phyloP scores from a whole-genome alignment of 371 early-diverging fungal species.

The Funneliformis caledonium region DNA sequence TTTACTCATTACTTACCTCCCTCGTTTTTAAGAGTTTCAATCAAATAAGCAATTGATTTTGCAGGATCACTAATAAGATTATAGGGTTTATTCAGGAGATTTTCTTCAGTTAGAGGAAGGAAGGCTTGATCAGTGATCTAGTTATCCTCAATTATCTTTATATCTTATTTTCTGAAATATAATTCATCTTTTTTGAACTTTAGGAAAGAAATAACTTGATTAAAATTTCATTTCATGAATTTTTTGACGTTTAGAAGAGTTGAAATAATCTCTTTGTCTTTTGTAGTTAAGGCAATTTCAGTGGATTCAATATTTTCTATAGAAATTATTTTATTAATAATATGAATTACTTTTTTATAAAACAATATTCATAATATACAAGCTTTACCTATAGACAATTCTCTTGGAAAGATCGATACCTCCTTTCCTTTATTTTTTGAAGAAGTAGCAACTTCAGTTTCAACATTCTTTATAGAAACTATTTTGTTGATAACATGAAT shows the following conservation, averaged over 20 bases:
- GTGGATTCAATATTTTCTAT: neutral
- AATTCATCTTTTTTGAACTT: no score
- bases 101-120: neutral
- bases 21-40: slow-evolving; percentile 18
- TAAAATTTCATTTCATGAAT: no score
- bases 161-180: neutral
- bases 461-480: no score
- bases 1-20: no score
- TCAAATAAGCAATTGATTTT: neutral
- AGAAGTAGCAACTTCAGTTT: no score
- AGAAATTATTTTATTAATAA: slow-evolving; percentile 6
- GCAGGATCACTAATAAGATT: neutral
- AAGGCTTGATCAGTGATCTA: neutral
- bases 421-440: no score
- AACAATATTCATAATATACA: slow-evolving; percentile 26
- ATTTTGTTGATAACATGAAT: no score
- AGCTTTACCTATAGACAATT: slow-evolving; percentile 10
- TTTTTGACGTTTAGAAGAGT: neutral
- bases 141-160: neutral
- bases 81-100: neutral
- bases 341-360: neutral
- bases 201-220: no score
- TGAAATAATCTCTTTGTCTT: slow-evolving; percentile 5
- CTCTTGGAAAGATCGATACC: no score
- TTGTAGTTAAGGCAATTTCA: neutral